Evolutionary conservation across 768 basidiomycete genomes (phyloP).

Genomic region (Leccinum subgranulosum): DNA sequence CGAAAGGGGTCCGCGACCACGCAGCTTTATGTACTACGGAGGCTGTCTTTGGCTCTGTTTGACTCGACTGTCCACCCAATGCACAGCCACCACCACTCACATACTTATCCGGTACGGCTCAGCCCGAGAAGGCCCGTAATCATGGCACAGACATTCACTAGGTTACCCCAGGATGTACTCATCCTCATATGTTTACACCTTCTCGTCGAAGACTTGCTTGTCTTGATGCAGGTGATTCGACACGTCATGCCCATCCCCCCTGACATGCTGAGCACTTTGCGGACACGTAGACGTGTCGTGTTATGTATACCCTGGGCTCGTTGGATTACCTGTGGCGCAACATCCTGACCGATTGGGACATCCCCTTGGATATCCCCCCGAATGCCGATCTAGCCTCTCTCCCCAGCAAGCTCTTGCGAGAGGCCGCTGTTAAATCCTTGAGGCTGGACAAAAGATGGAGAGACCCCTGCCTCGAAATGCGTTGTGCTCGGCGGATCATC

Average conservation of each 20-base stretch:
- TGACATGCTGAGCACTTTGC: slow-evolving; percentile 12
- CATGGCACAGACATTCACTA: slow-evolving; percentile 23
- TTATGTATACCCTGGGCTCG: slow-evolving; percentile 48
- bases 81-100: neutral
- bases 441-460: slow-evolving; percentile 53
- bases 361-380: slow-evolving; percentile 42
- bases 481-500: slow-evolving; percentile 36
- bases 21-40: slow-evolving; percentile 23
- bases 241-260: neutral
- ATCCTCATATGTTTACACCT: slow-evolving; percentile 36
- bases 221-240: slow-evolving; percentile 45
- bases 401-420: slow-evolving; percentile 39
- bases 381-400: slow-evolving; percentile 33
- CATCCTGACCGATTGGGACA: slow-evolving; percentile 28
- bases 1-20: slow-evolving; percentile 29
- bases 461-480: slow-evolving; percentile 33
- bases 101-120: neutral
- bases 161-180: slow-evolving; percentile 45
- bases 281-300: slow-evolving; percentile 57
- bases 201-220: slow-evolving; percentile 41
- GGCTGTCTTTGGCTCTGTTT: slow-evolving; percentile 30
- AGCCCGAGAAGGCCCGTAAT: neutral
- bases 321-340: slow-evolving; percentile 57
- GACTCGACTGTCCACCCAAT: slow-evolving; percentile 7
- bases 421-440: slow-evolving; percentile 41